These are phyloP conservation scores for Phaeotremella skinneri DNA, from an alignment of 768 basidiomycete genomes.

Conservation along the genomic window DNA sequence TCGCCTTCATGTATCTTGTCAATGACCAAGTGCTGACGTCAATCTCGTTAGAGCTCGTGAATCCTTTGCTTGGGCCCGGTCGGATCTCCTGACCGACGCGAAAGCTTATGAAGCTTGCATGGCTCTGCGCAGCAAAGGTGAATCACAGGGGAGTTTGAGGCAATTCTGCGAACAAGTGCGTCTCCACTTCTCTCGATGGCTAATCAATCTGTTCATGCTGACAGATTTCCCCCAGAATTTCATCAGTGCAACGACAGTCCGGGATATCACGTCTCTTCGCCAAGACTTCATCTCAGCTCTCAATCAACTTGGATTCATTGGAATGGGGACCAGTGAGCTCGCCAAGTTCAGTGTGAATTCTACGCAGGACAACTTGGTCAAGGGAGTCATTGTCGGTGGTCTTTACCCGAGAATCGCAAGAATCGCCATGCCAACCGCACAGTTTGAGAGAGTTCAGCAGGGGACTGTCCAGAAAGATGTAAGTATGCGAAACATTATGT, in stretches of 20 bases:
- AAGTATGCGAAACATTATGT: constrained; percentile 10
- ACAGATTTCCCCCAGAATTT: constrained; percentile 62
- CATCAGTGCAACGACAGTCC: constrained; percentile 68
- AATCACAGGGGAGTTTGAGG: constrained; percentile 59
- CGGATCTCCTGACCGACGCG: constrained; percentile 80
- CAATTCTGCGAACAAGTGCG: constrained; percentile 69
- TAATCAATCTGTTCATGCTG: background rate
- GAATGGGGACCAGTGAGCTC: constrained; percentile 10
- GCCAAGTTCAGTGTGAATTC: constrained; percentile 64
- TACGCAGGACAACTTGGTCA: constrained; percentile 69
- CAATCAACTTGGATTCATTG: constrained; percentile 66
- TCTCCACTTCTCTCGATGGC: background rate
- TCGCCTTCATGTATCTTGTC: background rate
- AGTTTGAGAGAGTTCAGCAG: constrained; percentile 79
- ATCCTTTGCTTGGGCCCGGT: constrained; percentile 67
- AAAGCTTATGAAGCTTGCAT: constrained; percentile 62
- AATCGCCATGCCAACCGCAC: constrained; percentile 69
- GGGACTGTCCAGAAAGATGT: constrained; percentile 77
- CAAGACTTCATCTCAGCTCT: constrained; percentile 73
- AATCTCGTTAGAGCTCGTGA: constrained; percentile 62
- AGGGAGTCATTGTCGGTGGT: constrained; percentile 78
- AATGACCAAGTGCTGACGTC: constrained; percentile 60
- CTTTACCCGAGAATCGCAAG: constrained; percentile 80
- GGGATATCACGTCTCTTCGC: constrained; percentile 74
- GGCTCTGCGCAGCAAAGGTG: constrained; percentile 56